A percentile compares a stretch with the other conserved stretches of the same genome.
Conservation (phyloP, 1,139 yeast genomes). For the Geotrichum cucujoidarum region DNA sequence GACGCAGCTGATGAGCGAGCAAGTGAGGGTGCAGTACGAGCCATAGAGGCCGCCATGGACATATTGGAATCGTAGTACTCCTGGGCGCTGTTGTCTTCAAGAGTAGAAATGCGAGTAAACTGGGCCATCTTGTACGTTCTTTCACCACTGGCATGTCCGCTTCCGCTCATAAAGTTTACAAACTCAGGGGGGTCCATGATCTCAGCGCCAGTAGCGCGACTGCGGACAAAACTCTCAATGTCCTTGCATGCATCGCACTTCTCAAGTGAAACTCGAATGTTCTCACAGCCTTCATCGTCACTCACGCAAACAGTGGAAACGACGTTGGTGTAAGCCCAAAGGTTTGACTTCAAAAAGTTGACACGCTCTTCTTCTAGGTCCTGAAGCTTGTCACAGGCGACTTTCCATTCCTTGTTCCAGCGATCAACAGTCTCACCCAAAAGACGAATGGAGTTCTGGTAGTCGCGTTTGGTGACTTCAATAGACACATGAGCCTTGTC, state of each 20-base stretch:
- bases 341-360: constrained; percentile 64
- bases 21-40: constrained; percentile 4
- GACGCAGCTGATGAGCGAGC: constrained; percentile 14
- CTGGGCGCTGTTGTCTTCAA: constrained; percentile 6
- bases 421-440: constrained; percentile 63
- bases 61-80: constrained; percentile 11
- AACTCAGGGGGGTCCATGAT: constrained; percentile 55
- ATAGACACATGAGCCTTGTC: constrained; percentile 51
- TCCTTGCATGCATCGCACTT: constrained; percentile 62
- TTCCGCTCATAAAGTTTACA: constrained; percentile 46
- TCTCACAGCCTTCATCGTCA: constrained; percentile 71
- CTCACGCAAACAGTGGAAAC: constrained; percentile 73
- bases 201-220: constrained; percentile 62
- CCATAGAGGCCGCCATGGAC: constrained; percentile 7
- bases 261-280: constrained; percentile 62
- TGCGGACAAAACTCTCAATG: constrained; percentile 50
- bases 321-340: constrained; percentile 80
- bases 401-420: constrained; percentile 78
- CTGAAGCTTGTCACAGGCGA: constrained; percentile 64
- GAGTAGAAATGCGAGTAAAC: constrained; percentile 10
- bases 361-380: constrained; percentile 74
- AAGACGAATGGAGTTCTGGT: constrained; percentile 53
- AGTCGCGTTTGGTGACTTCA: constrained; percentile 49
- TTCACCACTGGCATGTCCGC: constrained; percentile 21
- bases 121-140: constrained; percentile 12